Percentiles rank a stretch among this genome's conserved stretches.
These are phyloP conservation scores for Aegilops sharonensis DNA, from an alignment of 176 grass and related monocot genomes.

Conservation along the genomic window DNA sequence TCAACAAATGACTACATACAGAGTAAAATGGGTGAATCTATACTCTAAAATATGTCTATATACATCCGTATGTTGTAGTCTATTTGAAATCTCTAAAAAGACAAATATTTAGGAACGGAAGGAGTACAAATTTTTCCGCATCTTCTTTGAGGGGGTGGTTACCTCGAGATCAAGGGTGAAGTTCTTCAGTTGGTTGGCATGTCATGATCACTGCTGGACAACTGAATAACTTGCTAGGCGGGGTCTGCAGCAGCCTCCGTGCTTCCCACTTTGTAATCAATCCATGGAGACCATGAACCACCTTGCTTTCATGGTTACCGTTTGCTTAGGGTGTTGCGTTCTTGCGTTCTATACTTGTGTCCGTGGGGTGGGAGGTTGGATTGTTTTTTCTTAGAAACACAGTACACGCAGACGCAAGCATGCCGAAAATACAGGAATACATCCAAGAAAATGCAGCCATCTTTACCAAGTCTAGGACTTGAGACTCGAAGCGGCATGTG, in stretches of 20 bases:
- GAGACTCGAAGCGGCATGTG: neutral
- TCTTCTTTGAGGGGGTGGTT: neutral
- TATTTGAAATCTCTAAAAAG: too few relatives aligned
- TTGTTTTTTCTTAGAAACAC: neutral
- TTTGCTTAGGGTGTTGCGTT: too few relatives aligned
- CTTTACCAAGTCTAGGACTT: neutral
- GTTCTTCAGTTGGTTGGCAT: conserved; percentile 8
- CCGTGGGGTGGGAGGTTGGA: neutral
- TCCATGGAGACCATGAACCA: neutral
- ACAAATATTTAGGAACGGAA: too few relatives aligned
- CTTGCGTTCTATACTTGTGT: neutral
- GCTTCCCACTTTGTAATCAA: neutral
- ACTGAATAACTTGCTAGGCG: neutral
- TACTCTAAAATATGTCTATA: too few relatives aligned
- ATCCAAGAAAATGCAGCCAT: too few relatives aligned
- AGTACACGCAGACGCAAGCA: too few relatives aligned
- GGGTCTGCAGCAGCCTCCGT: neutral
- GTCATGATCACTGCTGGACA: neutral
- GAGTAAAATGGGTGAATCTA: too few relatives aligned
- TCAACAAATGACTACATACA: too few relatives aligned
- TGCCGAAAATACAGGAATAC: too few relatives aligned
- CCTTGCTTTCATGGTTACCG: neutral
- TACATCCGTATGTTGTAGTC: too few relatives aligned
- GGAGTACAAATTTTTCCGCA: neutral
- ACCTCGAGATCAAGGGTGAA: neutral